Evolutionary conservation across 2,329 filamentous ascomycete genomes (phyloP).

Genomic region (Cladophialophora immunda): DNA sequence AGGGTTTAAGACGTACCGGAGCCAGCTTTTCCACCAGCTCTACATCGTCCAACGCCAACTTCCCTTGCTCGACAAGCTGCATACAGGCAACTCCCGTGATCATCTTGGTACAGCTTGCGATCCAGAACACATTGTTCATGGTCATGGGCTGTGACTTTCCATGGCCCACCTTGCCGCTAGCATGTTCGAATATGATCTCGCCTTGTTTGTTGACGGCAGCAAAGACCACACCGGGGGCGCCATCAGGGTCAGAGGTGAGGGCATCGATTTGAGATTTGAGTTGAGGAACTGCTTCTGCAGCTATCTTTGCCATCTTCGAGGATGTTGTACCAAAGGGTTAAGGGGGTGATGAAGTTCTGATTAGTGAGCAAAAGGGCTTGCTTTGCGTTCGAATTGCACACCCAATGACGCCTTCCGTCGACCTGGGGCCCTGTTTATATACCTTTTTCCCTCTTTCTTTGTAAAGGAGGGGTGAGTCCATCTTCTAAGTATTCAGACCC

Average conservation of each 20-base stretch:
- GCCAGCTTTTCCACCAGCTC: conserved; percentile 57
- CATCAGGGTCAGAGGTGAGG: conserved; percentile 33
- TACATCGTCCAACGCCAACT: conserved; percentile 59
- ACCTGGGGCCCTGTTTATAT: background rate
- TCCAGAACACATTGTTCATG: conserved; percentile 52
- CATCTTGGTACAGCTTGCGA: conserved; percentile 68
- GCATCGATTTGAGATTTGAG: conserved; percentile 40
- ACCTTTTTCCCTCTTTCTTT: background rate
- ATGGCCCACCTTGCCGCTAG: conserved; percentile 41
- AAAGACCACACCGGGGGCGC: conserved; percentile 41
- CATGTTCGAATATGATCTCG: conserved; percentile 43
- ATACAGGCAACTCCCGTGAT: conserved; percentile 62
- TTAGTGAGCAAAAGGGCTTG: background rate
- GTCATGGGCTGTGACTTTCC: conserved; percentile 41
- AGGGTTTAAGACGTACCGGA: conserved; percentile 41
- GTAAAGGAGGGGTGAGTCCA: background rate
- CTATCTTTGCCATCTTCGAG: conserved; percentile 38
- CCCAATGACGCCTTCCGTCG: background rate
- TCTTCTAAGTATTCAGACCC: background rate
- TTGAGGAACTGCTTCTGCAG: conserved; percentile 31
- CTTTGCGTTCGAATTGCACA: background rate
- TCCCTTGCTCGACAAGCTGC: conserved; percentile 65
- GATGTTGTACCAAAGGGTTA: background rate
- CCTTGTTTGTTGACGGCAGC: conserved; percentile 42
- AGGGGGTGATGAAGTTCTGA: background rate